Evolutionary conservation across 257 asterid genomes (phyloP).

Genomic region (Rubia yunnanensis): DNA sequence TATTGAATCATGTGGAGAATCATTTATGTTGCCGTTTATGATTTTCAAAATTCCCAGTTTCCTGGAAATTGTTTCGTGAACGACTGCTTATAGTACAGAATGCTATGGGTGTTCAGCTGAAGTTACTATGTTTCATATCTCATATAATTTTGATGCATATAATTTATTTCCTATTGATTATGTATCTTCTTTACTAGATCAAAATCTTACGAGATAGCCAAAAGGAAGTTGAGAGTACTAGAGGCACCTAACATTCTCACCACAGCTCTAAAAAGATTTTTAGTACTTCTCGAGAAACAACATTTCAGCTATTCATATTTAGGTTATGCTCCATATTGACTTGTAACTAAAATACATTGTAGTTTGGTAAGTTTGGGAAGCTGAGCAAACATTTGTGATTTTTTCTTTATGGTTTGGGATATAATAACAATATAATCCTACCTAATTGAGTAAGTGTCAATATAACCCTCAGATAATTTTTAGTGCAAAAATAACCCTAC

Average conservation of each 20-base stretch:
- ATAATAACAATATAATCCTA: too few species aligned
- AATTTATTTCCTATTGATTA: not conserved
- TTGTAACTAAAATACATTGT: constrained; percentile 12
- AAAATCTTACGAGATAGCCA: constrained; percentile 67
- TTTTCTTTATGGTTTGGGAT: too few species aligned
- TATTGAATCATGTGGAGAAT: too few species aligned
- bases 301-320: not conserved
- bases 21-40: too few species aligned
- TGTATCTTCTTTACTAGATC: constrained; percentile 36
- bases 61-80: too few species aligned
- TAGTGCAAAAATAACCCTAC: too few species aligned
- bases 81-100: too few species aligned
- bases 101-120: too few species aligned
- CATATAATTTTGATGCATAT: not conserved
- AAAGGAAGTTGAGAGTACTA: constrained; percentile 64
- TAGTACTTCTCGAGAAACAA: constrained; percentile 29
- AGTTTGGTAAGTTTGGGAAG: constrained; percentile 75
- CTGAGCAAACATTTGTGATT: too few species aligned
- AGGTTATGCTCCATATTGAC: constrained; percentile 7
- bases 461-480: too few species aligned
- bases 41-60: too few species aligned
- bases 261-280: constrained; percentile 75
- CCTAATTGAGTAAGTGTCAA: too few species aligned
- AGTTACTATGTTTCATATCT: not conserved
- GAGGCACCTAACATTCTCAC: constrained; percentile 90